phyloP scores from a whole-genome alignment of 805 yeast species.

The Dipodascus geniculatus region DNA sequence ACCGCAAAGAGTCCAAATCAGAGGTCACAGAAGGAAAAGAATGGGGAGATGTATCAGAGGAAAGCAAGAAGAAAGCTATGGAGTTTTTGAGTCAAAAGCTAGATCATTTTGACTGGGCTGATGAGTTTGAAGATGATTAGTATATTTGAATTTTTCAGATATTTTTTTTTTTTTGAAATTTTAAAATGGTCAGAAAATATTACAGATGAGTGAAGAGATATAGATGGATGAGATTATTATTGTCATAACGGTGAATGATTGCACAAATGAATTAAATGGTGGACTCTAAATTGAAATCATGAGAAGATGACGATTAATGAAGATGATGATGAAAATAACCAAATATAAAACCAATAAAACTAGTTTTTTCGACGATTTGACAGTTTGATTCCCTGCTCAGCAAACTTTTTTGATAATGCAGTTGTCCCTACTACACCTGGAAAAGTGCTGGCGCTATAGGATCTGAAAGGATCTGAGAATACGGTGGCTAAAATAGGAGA shows the following conservation, averaged over 20 bases:
- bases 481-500: constrained; percentile 16
- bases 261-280: no score
- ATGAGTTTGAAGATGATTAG: not conserved
- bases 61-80: not conserved
- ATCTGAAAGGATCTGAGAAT: constrained; percentile 28
- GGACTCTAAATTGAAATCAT: no score
- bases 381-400: constrained; percentile 32
- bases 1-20: no score
- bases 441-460: constrained; percentile 33
- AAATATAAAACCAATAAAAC: not conserved
- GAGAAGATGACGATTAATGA: no score
- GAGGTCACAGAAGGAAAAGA: not conserved
- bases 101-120: not conserved
- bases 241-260: no score
- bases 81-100: not conserved
- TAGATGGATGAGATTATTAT: no score
- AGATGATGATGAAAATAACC: no score
- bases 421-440: constrained; percentile 37
- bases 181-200: no score
- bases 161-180: no score
- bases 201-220: no score
- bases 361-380: constrained; percentile 28
- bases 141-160: no score
- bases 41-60: not conserved
- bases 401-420: constrained; percentile 30